Evolutionary conservation across 1,139 yeast species (phyloP).

Genomic region (Geotrichum cucujoidarum): DNA sequence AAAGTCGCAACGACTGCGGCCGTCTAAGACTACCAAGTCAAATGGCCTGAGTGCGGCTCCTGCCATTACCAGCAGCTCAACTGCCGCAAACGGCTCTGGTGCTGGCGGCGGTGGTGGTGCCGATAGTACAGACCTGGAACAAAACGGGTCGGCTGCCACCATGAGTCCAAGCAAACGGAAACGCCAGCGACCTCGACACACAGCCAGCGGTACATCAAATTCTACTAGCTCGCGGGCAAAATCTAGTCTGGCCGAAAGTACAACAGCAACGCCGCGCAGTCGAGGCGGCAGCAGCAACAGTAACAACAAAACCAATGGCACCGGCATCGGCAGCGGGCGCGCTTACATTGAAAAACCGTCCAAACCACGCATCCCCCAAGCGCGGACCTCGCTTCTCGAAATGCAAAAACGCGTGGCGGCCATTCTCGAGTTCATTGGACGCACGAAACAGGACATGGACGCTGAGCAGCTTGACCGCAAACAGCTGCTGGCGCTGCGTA

Average conservation of each 20-base stretch:
- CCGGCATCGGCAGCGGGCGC: slow-evolving; percentile 12
- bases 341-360: slow-evolving; percentile 57
- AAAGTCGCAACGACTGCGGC: background rate
- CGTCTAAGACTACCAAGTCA: slow-evolving; percentile 1
- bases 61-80: background rate
- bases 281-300: background rate
- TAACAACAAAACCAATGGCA: slow-evolving; percentile 1
- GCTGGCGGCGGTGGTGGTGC: background rate
- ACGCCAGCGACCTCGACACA: slow-evolving; percentile 7
- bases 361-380: slow-evolving; percentile 76
- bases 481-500: slow-evolving; percentile 38
- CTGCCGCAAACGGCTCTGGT: background rate
- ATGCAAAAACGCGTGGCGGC: slow-evolving; percentile 86
- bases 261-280: background rate
- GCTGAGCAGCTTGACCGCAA: slow-evolving; percentile 59
- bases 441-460: slow-evolving; percentile 76
- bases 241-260: background rate
- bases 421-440: slow-evolving; percentile 80
- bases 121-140: background rate
- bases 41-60: too few relatives aligned
- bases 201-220: background rate
- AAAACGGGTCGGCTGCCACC: background rate
- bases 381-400: slow-evolving; percentile 67
- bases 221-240: background rate
- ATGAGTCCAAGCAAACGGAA: slow-evolving; percentile 9